These are phyloP conservation scores for Dillenia suffruticosa DNA, from an alignment of 164 flowering plant species.

Conservation along the genomic window DNA sequence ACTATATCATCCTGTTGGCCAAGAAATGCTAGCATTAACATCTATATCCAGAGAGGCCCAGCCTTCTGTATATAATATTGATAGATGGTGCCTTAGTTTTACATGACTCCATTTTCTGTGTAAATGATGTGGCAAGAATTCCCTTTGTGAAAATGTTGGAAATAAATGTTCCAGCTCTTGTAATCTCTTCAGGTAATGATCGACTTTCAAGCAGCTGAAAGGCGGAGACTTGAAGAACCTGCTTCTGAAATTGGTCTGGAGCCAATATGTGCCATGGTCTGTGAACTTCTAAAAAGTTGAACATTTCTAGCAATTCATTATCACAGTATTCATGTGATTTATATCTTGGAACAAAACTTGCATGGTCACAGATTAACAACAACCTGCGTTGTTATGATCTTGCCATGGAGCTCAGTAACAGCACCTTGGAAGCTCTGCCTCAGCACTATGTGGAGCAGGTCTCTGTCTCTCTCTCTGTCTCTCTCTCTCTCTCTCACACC, in stretches of 20 bases:
- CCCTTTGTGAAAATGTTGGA: neutral
- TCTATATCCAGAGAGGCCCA: too few relatives aligned
- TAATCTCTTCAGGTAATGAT: slow-evolving; percentile 69
- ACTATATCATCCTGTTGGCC: too few relatives aligned
- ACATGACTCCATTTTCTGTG: neutral
- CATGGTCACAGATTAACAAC: slow-evolving; percentile 70
- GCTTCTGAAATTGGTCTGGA: slow-evolving; percentile 97
- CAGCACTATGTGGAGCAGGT: slow-evolving; percentile 93
- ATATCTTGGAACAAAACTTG: slow-evolving; percentile 1
- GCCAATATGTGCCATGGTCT: slow-evolving; percentile 91
- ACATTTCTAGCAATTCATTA: neutral
- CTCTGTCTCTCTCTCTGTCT: neutral
- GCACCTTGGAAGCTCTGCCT: slow-evolving; percentile 92
- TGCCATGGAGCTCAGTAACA: slow-evolving; percentile 89
- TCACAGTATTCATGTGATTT: neutral
- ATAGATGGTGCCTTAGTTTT: neutral
- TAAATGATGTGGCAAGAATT: neutral
- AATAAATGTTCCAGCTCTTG: neutral
- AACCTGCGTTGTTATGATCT: slow-evolving; percentile 97
- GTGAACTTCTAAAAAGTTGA: slow-evolving; percentile 16
- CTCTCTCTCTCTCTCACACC: neutral
- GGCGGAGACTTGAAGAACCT: slow-evolving; percentile 83
- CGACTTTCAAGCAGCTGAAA: slow-evolving; percentile 98
- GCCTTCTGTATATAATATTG: too few relatives aligned
- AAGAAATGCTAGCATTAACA: too few relatives aligned